A percentile compares a stretch with the other conserved stretches of the same genome.
These are phyloP conservation scores for Moesziomyces antarcticus DNA, from an alignment of 1,284 basidiomycete species.

Conservation along the genomic window DNA sequence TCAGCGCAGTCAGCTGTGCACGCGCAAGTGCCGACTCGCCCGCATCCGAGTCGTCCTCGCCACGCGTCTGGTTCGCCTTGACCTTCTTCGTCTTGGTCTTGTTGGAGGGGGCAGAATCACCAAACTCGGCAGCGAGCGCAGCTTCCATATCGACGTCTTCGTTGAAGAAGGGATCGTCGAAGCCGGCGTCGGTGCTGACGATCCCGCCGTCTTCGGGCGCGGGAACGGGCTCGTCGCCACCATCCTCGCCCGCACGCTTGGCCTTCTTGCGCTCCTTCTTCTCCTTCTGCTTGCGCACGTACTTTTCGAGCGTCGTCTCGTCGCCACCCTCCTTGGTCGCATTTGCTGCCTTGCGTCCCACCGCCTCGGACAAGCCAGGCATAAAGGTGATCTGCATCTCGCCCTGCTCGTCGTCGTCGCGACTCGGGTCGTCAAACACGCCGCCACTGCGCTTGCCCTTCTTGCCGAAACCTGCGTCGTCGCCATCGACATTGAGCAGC, in stretches of 20 bases:
- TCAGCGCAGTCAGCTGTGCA: conserved; percentile 41
- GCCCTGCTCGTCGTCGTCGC: conserved; percentile 47
- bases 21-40: conserved; percentile 28
- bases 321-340: conserved; percentile 41
- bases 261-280: conserved; percentile 61
- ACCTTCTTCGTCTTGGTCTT: conserved; percentile 30
- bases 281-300: conserved; percentile 65
- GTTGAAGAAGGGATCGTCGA: conserved; percentile 74
- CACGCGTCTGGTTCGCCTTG: conserved; percentile 10
- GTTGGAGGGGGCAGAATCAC: conserved; percentile 67
- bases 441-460: conserved; percentile 7
- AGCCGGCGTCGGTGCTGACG: conserved; percentile 31
- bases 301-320: conserved; percentile 66
- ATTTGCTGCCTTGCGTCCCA: conserved; percentile 39
- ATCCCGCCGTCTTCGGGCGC: conserved; percentile 17
- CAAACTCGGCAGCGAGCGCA: conserved; percentile 67
- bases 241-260: conserved; percentile 17
- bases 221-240: conserved; percentile 10
- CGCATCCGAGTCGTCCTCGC: conserved; percentile 8
- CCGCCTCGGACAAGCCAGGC: conserved; percentile 61
- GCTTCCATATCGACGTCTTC: conserved; percentile 62
- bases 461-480: conserved; percentile 9
- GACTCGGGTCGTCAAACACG: conserved; percentile 53
- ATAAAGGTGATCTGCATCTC: conserved; percentile 65
- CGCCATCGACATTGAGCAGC: conserved; percentile 52